These are phyloP conservation scores for Leptodontidium sp. DNA, from an alignment of 2,329 filamentous ascomycete species.

Conservation along the genomic window DNA sequence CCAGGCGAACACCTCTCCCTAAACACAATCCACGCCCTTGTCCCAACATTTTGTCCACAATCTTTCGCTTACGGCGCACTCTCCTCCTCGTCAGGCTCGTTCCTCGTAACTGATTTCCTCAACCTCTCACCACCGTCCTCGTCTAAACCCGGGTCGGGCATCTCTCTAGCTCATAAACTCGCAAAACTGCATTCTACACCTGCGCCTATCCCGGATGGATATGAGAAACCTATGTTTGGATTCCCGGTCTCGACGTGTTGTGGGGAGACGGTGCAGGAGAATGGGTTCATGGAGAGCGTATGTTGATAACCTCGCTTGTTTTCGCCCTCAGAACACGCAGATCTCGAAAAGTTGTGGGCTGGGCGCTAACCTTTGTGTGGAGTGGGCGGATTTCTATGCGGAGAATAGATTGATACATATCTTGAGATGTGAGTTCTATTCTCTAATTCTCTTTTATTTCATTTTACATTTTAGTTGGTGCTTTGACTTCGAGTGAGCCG, in stretches of 20 bases:
- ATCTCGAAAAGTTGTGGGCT: too few species aligned
- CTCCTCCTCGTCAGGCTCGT: conserved; percentile 50
- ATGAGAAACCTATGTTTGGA: conserved; percentile 73
- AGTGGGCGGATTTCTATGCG: conserved; percentile 87
- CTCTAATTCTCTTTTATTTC: too few species aligned
- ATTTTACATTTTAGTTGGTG: too few species aligned
- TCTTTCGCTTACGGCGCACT: conserved; percentile 76
- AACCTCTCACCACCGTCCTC: conserved; percentile 59
- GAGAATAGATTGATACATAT: conserved; percentile 77
- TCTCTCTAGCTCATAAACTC: conserved; percentile 76
- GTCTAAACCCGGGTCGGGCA: conserved; percentile 50
- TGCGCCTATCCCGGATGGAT: conserved; percentile 69
- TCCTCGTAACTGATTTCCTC: conserved; percentile 82
- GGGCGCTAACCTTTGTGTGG: too few species aligned
- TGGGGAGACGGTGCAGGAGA: conserved; percentile 84
- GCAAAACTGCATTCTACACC: conserved; percentile 80
- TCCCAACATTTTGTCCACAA: conserved; percentile 78
- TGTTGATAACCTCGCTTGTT: background rate
- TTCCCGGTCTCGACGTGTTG: conserved; percentile 89
- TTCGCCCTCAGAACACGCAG: conserved; percentile 48
- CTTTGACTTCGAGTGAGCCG: too few species aligned
- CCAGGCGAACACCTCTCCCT: conserved; percentile 84
- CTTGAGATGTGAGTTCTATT: conserved; percentile 49
- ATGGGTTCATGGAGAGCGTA: conserved; percentile 63
- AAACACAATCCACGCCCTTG: conserved; percentile 77